Evolutionary conservation across 2,329 filamentous ascomycete species (phyloP).

Genomic region (Ceratocystis diversiconidia): DNA sequence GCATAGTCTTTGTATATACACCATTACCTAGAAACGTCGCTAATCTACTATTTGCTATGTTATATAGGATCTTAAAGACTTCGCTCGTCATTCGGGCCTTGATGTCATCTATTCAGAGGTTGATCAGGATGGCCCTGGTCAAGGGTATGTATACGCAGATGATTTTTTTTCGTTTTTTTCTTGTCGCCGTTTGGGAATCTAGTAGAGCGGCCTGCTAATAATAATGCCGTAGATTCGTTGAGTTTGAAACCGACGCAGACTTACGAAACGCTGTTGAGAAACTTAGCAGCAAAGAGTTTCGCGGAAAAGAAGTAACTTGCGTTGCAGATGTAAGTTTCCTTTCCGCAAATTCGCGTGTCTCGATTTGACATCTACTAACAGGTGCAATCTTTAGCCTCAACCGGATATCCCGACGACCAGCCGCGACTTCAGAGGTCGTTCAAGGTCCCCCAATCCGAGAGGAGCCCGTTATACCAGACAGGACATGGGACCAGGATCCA

Average conservation of each 20-base stretch:
- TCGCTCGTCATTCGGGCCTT: constrained; percentile 88
- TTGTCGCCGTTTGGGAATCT: too few relatives aligned
- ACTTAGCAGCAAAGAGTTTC: constrained; percentile 85
- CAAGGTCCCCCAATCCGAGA: constrained; percentile 55
- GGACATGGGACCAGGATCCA: constrained; percentile 5
- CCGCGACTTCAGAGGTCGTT: constrained; percentile 54
- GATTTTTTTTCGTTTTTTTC: neutral
- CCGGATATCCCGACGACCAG: constrained; percentile 41
- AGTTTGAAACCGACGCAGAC: constrained; percentile 88
- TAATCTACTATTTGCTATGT: constrained; percentile 14
- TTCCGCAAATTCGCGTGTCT: neutral
- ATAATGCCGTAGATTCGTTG: constrained; percentile 61
- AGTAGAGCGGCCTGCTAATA: neutral
- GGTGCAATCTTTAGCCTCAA: constrained; percentile 44
- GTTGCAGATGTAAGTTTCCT: constrained; percentile 59
- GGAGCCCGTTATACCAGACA: constrained; percentile 27
- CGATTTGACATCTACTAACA: constrained; percentile 1
- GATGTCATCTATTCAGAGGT: constrained; percentile 98
- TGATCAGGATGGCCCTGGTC: constrained; percentile 53
- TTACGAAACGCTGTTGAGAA: constrained; percentile 87
- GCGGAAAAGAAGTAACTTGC: constrained; percentile 74
- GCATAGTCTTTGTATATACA: neutral
- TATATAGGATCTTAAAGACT: constrained; percentile 95
- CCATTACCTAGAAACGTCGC: neutral
- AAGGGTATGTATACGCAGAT: constrained; percentile 7